These are phyloP conservation scores for Amanita thiersii DNA, from an alignment of 768 basidiomycete genomes.

Conservation along the genomic window DNA sequence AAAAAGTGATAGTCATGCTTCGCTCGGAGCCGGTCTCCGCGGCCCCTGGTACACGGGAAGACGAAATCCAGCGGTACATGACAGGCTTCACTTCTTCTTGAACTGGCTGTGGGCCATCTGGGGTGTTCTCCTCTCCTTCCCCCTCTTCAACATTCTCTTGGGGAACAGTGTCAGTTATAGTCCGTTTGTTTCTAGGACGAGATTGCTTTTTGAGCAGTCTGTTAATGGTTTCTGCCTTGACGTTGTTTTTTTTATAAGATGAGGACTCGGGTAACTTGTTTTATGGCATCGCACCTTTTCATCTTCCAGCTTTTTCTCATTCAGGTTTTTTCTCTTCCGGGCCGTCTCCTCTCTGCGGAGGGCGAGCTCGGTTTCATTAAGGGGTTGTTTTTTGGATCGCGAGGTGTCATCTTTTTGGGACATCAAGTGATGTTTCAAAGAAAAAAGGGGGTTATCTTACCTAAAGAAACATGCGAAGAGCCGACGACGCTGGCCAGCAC, in stretches of 20 bases:
- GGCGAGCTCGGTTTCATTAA: slow-evolving; percentile 68
- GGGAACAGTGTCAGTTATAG: slow-evolving; percentile 29
- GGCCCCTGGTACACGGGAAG: slow-evolving; percentile 25
- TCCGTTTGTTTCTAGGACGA: slow-evolving; percentile 53
- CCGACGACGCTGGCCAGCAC: slow-evolving; percentile 65
- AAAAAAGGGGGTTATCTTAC: slow-evolving; percentile 20
- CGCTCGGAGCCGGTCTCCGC: slow-evolving; percentile 7
- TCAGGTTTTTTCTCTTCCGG: slow-evolving; percentile 70
- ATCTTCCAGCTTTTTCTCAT: slow-evolving; percentile 79
- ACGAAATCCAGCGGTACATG: slow-evolving; percentile 72
- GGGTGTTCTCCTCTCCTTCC: slow-evolving; percentile 26
- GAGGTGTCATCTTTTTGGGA: slow-evolving; percentile 14
- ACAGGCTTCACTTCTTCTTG: slow-evolving; percentile 32
- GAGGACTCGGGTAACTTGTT: background rate
- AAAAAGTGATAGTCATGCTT: slow-evolving; percentile 41
- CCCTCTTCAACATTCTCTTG: slow-evolving; percentile 30
- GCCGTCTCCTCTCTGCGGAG: slow-evolving; percentile 74
- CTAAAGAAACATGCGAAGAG: slow-evolving; percentile 58
- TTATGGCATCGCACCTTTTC: slow-evolving; percentile 52
- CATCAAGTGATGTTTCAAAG: background rate
- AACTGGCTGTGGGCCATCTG: slow-evolving; percentile 25
- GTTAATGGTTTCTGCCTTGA: slow-evolving; percentile 80
- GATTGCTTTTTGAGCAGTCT: slow-evolving; percentile 83
- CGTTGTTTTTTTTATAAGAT: too few species aligned
- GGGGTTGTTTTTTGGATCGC: slow-evolving; percentile 51